Conservation (phyloP, 257 asterid species). For the Oldenlandia corymbosa region DNA sequence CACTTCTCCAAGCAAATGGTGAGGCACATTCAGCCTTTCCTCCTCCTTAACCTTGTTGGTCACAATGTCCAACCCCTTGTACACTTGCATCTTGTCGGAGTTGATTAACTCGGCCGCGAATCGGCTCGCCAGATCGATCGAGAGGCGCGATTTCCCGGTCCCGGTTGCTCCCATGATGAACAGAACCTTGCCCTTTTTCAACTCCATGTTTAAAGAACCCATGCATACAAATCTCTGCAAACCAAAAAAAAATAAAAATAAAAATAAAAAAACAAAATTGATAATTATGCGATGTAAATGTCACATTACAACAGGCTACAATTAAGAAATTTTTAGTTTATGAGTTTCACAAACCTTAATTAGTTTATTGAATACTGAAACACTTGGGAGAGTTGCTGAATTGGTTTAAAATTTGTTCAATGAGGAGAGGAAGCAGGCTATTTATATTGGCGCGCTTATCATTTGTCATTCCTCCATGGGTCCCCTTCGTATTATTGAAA, state of each 20-base stretch:
- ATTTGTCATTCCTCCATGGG: no score
- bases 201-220: background rate
- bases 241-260: background rate
- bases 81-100: conserved; percentile 20
- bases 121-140: conserved; percentile 21
- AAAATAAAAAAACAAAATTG: no score
- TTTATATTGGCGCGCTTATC: no score
- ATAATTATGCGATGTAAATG: no score
- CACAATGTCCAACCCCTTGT: background rate
- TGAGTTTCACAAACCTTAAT: no score
- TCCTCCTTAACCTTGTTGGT: conserved; percentile 19
- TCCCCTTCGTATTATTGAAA: no score
- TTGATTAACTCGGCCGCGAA: conserved; percentile 19
- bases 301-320: no score
- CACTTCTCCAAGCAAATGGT: conserved; percentile 20
- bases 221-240: background rate
- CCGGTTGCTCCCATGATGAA: conserved; percentile 24
- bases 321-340: no score
- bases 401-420: no score
- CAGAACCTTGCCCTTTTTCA: conserved; percentile 14
- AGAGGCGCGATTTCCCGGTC: conserved; percentile 24
- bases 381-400: no score
- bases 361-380: no score
- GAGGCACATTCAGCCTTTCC: conserved; percentile 10
- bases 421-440: no score